Evolutionary conservation across 2,329 filamentous ascomycete genomes (phyloP), one percentile per base, ranked within the genome.

Genomic region (Parastagonospora avenae): DNA sequence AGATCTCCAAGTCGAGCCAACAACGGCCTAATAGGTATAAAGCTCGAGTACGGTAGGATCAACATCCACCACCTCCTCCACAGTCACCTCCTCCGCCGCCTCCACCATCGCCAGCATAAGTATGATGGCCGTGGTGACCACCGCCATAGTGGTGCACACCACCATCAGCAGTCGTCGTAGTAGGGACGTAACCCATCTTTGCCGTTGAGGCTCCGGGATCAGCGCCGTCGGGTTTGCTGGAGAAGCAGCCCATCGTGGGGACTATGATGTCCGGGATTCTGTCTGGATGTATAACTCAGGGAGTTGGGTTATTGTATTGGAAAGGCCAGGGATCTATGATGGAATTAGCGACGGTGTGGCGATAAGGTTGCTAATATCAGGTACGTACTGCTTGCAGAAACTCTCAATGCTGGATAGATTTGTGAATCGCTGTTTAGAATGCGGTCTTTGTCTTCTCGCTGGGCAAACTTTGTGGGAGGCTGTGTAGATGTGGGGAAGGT

Each of bases 241-340:
- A 51, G 31, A 50, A 50, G 40, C 50, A 57, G 14, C 54, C 47
- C 50, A 57, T 54, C n/a, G 14, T 9, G 40, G n/a, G 4, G n/a
- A 11, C 10, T 14, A 31, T 7, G 7, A 7, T 31, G 7, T 31
- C 29, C n/a, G n/a, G n/a, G 29, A 31, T 31, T 11, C 29, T 10
- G 10, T 10, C 30, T 32, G 30, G 7, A 32, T 32, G 30, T 10
- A n/a, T 10, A 8, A n/a, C 10, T 4, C 10, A n/a, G 7, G 30
- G n/a, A 32, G 2, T n/a, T 32, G 10, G 2, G 3, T 10, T 32
- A 8, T 2, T n/a, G 30, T 32, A 27, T 19, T 27, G 6, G 3
- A 24, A 5, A 24, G 19, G 19, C 19, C 19, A 5, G 19, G 19
- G 19, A 24, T 3, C 19, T 24, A 5, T 3, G 5, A 24, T 24